phyloP scores from a whole-genome alignment of 441 rosid genomes.

The Syzygium malaccense region DNA sequence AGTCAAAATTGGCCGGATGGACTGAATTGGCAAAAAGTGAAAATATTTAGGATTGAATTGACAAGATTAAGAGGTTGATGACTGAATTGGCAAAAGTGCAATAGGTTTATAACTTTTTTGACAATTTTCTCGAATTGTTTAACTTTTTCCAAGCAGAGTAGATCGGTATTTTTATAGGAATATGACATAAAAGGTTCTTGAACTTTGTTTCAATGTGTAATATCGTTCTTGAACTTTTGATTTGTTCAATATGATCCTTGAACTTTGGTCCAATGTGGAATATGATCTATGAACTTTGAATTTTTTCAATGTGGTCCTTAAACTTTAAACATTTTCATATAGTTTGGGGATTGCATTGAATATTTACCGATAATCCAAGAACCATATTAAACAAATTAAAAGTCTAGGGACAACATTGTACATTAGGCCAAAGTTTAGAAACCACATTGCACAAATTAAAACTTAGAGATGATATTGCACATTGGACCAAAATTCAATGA shows the following conservation, averaged over 20 bases:
- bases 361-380: neutral
- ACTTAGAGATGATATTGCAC: neutral
- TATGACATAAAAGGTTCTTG: neutral
- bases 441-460: neutral
- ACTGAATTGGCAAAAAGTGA: too few relatives aligned
- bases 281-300: neutral
- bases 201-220: accelerated
- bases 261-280: neutral
- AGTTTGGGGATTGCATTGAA: neutral
- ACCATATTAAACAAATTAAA: neutral
- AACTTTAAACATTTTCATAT: neutral
- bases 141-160: neutral
- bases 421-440: accelerated
- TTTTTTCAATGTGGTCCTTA: neutral
- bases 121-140: neutral
- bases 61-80: too few relatives aligned
- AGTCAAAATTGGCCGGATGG: too few relatives aligned
- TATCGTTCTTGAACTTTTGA: accelerated
- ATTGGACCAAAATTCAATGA: neutral
- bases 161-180: neutral
- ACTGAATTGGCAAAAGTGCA: too few relatives aligned
- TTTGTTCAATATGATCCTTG: neutral
- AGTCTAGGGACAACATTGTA: neutral
- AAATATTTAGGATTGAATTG: too few relatives aligned
- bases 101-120: too few relatives aligned